Evolutionary conservation across 192 early-diverging fungal species (phyloP).

Genomic region (Coemansia nantahalensis): DNA sequence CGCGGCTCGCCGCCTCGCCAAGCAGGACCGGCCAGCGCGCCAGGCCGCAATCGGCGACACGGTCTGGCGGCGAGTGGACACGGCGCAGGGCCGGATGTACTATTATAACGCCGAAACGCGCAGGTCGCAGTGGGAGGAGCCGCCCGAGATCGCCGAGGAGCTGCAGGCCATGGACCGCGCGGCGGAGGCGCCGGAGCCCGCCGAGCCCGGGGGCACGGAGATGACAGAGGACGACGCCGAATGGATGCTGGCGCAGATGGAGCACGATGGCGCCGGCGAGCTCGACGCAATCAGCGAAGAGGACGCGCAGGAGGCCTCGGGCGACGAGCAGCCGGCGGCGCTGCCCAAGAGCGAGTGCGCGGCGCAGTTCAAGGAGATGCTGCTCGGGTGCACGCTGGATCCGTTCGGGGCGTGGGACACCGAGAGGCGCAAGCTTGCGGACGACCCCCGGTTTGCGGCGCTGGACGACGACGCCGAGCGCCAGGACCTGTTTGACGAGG

Average conservation of each 20-base stretch:
- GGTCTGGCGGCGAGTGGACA: constrained; percentile 27
- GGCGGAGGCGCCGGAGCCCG: not conserved
- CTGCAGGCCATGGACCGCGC: not conserved
- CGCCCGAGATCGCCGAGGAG: constrained; percentile 3
- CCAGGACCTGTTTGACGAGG: constrained; percentile 30
- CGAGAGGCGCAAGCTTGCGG: constrained; percentile 2
- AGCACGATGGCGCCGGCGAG: constrained; percentile 1
- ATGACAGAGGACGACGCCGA: constrained; percentile 45
- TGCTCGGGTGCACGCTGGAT: constrained; percentile 17
- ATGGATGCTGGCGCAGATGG: constrained; percentile 52
- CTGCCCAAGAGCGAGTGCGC: constrained; percentile 13
- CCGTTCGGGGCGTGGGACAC: constrained; percentile 40
- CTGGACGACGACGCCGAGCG: constrained; percentile 14
- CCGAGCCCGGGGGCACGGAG: constrained; percentile 17
- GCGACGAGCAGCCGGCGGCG: not conserved
- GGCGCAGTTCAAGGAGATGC: constrained; percentile 30
- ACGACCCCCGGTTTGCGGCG: constrained; percentile 13
- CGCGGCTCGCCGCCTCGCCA: constrained; percentile 6
- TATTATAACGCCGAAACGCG: constrained; percentile 26
- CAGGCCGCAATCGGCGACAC: not conserved
- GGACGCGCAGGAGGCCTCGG: not conserved
- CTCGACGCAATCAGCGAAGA: not conserved
- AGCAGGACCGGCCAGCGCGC: constrained; percentile 14
- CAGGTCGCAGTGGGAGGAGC: constrained; percentile 24
- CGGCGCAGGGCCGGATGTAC: constrained; percentile 30